phyloP scores from a whole-genome alignment of 805 yeast genomes.

The Kuraishia borneana region DNA sequence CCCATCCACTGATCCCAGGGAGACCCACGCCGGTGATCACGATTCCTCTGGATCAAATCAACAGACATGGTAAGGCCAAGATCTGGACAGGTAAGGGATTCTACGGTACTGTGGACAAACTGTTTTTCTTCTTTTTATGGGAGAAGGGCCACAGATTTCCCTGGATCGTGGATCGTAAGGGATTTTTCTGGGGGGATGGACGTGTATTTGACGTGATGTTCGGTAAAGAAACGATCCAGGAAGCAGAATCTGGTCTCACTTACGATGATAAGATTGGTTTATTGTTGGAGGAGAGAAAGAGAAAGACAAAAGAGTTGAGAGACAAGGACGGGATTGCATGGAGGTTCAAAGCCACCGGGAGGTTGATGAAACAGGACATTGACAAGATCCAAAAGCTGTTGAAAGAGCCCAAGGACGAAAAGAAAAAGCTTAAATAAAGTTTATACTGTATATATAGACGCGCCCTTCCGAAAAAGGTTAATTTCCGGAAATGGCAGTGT shows the following conservation, averaged over 20 bases:
- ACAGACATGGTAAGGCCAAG: slow-evolving; percentile 48
- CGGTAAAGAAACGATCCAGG: slow-evolving; percentile 68
- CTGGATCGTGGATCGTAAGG: slow-evolving; percentile 75
- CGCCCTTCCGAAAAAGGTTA: not conserved
- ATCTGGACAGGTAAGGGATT: slow-evolving; percentile 85
- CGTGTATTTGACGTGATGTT: slow-evolving; percentile 73
- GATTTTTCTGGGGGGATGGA: slow-evolving; percentile 92
- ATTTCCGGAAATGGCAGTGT: too few relatives aligned
- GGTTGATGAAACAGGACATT: slow-evolving; percentile 31
- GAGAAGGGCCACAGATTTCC: slow-evolving; percentile 45
- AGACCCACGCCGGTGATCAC: slow-evolving; percentile 67
- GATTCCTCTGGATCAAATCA: slow-evolving; percentile 44
- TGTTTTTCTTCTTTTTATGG: slow-evolving; percentile 59
- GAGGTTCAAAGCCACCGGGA: slow-evolving; percentile 37
- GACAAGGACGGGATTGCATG: slow-evolving; percentile 51
- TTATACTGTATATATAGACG: not conserved
- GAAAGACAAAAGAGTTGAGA: slow-evolving; percentile 37
- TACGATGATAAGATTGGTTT: slow-evolving; percentile 48
- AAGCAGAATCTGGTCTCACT: slow-evolving; percentile 61
- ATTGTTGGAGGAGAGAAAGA: slow-evolving; percentile 32
- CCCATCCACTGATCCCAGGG: slow-evolving; percentile 71
- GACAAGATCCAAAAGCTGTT: slow-evolving; percentile 14
- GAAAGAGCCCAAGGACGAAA: not conserved
- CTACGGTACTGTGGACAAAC: slow-evolving; percentile 70
- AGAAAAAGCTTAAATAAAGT: not conserved